A percentile compares a stretch with the other conserved stretches of the same genome.
These are phyloP conservation scores for Fusarium sp. DNA, from an alignment of 2,329 filamentous ascomycete species.

Conservation along the genomic window DNA sequence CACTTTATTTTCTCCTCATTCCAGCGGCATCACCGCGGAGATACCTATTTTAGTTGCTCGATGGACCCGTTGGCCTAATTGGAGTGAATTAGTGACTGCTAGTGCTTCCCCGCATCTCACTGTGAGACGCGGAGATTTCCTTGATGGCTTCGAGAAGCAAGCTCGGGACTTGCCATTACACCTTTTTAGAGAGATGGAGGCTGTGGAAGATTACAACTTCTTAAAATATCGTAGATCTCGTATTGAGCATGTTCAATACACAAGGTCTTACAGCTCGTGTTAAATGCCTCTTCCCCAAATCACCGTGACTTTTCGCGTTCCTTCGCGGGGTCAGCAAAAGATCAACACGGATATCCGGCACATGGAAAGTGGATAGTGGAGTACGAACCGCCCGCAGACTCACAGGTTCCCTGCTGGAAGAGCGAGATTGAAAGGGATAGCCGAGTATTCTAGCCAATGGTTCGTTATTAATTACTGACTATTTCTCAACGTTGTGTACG, in stretches of 20 bases:
- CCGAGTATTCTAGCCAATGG: background rate
- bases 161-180: background rate
- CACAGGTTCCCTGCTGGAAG: background rate
- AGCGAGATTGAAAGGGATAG: background rate
- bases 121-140: background rate
- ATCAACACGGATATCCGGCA: background rate
- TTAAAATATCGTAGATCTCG: background rate
- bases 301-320: background rate
- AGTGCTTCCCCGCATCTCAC: background rate
- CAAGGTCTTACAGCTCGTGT: rapidly evolving
- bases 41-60: background rate
- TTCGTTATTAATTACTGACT: background rate
- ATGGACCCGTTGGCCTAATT: background rate
- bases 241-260: rapidly evolving
- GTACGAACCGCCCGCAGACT: background rate
- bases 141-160: background rate
- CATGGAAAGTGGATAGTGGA: background rate
- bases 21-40: background rate
- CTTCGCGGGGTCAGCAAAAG: background rate
- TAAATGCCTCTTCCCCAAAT: background rate
- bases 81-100: rapidly evolving
- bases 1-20: background rate
- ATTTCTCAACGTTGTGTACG: background rate
- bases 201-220: rapidly evolving
- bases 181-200: background rate